phyloP scores from a whole-genome alignment of 2,329 filamentous ascomycete genomes.

The Talaromyces sp. region DNA sequence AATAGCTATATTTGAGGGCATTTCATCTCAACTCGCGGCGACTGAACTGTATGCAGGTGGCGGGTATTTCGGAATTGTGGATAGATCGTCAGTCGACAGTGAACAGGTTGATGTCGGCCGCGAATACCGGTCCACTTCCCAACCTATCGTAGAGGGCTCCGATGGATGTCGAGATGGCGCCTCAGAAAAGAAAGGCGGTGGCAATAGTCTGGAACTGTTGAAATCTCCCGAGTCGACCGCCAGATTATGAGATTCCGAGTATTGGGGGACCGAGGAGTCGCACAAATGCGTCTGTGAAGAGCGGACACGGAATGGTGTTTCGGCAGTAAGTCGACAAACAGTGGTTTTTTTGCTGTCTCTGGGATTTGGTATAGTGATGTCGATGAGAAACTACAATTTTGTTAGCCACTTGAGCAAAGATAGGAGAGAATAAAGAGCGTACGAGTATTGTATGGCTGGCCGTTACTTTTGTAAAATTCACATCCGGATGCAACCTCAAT shows the following conservation, averaged over 20 bases:
- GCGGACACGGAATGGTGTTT: constrained; percentile 12
- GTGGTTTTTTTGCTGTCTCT: neutral
- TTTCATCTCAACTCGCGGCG: neutral
- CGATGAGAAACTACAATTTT: constrained; percentile 11
- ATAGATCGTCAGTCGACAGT: neutral
- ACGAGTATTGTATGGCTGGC: constrained; percentile 13
- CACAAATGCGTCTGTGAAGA: constrained; percentile 10
- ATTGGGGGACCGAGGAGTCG: constrained; percentile 12
- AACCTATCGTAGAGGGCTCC: neutral
- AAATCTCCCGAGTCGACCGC: neutral
- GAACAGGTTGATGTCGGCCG: neutral
- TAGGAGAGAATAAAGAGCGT: neutral
- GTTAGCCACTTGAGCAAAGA: neutral
- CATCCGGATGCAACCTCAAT: constrained; percentile 14
- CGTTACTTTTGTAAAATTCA: constrained; percentile 11
- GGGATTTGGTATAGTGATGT: constrained; percentile 9
- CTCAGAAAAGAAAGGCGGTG: neutral
- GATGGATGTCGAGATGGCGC: neutral
- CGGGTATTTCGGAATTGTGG: neutral
- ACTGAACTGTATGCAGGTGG: constrained; percentile 15
- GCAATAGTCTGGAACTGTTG: neutral
- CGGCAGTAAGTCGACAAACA: constrained; percentile 16
- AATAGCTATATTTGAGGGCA: neutral
- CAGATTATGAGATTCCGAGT: constrained; percentile 8
- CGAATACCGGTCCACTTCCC: neutral